Evolutionary conservation across 2,329 filamentous ascomycete species (phyloP).

Genomic region (Epicoccum sorghinum): DNA sequence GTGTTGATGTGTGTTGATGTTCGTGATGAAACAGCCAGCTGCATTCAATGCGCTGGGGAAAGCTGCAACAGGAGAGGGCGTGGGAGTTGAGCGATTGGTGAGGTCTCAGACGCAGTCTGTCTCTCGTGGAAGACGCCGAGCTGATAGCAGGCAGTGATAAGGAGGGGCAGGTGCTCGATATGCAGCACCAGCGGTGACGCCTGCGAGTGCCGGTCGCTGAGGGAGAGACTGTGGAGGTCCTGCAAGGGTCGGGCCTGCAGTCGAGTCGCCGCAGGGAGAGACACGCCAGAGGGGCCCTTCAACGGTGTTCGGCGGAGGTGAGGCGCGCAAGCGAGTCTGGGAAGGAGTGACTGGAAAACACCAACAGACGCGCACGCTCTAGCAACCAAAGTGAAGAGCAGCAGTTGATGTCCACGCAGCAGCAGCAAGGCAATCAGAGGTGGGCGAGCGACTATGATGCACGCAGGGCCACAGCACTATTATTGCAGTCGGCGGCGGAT

Average conservation of each 20-base stretch:
- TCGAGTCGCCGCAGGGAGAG: constrained; percentile 26
- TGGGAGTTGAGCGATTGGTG: constrained; percentile 5
- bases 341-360: constrained; percentile 21
- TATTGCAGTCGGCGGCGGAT: constrained; percentile 15
- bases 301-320: constrained; percentile 32
- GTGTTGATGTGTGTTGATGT: constrained; percentile 16
- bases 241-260: constrained; percentile 42
- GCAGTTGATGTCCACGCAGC: neutral
- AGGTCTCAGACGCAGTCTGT: constrained; percentile 35
- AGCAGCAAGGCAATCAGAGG: neutral
- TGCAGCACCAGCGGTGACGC: constrained; percentile 19
- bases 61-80: constrained; percentile 26
- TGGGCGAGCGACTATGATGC: constrained; percentile 2
- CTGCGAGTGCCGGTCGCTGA: constrained; percentile 24
- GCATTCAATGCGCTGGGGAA: constrained; percentile 19
- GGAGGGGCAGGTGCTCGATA: constrained; percentile 16
- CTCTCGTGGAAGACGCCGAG: constrained; percentile 25
- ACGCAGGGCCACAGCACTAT: constrained; percentile 13
- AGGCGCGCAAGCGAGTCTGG: constrained; percentile 33
- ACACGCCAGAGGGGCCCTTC: constrained; percentile 27
- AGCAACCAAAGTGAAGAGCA: neutral
- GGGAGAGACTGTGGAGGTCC: constrained; percentile 22
- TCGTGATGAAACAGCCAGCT: constrained; percentile 33
- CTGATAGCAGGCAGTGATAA: constrained; percentile 9
- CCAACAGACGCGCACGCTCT: constrained; percentile 10